Conservation (phyloP, 176 grass and related monocot genomes). For the Phyllostachys edulis region DNA sequence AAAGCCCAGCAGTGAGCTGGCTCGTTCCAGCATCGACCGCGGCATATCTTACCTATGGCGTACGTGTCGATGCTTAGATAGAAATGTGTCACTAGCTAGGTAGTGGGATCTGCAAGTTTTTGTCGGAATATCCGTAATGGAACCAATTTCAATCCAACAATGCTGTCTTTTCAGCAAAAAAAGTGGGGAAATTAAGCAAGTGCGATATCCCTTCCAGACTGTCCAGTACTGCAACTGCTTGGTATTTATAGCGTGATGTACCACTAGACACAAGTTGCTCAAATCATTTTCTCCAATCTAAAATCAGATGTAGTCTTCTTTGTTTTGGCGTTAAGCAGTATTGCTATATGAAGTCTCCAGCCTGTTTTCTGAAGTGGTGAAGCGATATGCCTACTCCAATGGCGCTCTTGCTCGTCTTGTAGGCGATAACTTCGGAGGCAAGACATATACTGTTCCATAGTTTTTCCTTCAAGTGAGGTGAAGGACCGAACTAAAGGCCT, state of each 20-base stretch:
- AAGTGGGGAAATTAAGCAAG: background rate
- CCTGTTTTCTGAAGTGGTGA: background rate
- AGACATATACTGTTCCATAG: constrained; percentile 34
- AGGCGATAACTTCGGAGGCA: constrained; percentile 47
- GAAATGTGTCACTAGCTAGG: background rate
- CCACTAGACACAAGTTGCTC: background rate
- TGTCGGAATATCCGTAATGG: constrained; percentile 27
- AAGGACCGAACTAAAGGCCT: constrained; percentile 27
- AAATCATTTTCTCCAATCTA: background rate
- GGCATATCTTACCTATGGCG: background rate
- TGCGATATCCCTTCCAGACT: background rate
- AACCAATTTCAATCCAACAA: constrained; percentile 1
- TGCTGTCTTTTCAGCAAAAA: constrained; percentile 14
- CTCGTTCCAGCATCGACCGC: background rate
- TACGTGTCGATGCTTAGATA: background rate
- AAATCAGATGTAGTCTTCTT: background rate
- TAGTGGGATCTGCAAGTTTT: background rate
- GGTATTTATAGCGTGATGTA: background rate
- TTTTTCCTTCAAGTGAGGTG: constrained; percentile 23
- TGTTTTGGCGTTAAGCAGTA: background rate
- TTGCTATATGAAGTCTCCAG: background rate
- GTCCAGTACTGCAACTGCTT: background rate
- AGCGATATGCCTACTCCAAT: constrained; percentile 1
- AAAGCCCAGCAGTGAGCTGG: background rate
- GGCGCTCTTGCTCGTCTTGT: background rate